Percentiles rank a stretch among this genome's conserved stretches.
These are phyloP conservation scores for Dioscorea alata DNA, from an alignment of 106 monocot species.

Conservation along the genomic window DNA sequence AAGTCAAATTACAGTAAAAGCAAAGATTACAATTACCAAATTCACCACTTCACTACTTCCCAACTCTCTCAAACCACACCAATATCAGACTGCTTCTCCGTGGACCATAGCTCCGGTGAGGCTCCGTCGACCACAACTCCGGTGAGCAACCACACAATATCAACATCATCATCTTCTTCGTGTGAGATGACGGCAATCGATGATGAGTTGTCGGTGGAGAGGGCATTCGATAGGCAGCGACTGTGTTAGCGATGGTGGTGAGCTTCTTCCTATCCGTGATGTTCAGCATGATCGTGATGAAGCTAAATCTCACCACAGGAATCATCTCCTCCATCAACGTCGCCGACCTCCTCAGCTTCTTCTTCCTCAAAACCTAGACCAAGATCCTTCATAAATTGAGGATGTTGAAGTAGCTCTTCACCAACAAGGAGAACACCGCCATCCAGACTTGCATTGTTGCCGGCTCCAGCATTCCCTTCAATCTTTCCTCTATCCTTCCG, in stretches of 20 bases:
- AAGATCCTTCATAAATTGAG: constrained; percentile 44
- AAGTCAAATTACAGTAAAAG: no score
- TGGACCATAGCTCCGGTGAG: no score
- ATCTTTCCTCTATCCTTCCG: background rate
- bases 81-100: no score
- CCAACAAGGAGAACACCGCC: constrained; percentile 91
- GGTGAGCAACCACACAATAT: background rate
- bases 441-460: constrained; percentile 94
- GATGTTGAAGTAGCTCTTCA: constrained; percentile 63
- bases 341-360: constrained; percentile 78
- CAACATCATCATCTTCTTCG: background rate
- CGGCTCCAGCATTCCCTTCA: constrained; percentile 59
- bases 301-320: constrained; percentile 79
- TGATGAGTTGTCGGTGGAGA: constrained; percentile 29
- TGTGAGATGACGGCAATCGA: background rate
- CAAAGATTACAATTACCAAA: no score
- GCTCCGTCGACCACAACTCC: background rate
- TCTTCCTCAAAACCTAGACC: constrained; percentile 78
- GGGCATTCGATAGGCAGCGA: constrained; percentile 37
- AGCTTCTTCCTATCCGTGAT: constrained; percentile 45
- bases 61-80: no score
- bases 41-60: no score
- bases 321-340: constrained; percentile 88
- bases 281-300: constrained; percentile 84
- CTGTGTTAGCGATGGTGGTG: constrained; percentile 42